phyloP scores from a whole-genome alignment of 345 rosid species.

The Luvunga scandens region DNA sequence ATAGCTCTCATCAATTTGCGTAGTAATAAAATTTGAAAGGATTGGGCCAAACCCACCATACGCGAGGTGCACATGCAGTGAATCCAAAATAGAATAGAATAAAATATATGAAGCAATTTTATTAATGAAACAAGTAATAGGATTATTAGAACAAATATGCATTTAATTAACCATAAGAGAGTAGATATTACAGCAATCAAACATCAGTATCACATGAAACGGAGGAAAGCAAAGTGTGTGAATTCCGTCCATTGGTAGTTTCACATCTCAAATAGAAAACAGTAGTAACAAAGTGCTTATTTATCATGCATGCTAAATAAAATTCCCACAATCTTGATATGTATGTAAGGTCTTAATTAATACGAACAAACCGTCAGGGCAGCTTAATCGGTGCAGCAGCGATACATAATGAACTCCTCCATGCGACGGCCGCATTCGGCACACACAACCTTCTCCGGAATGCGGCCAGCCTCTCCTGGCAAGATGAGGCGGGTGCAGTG shows the following conservation, averaged over 20 bases:
- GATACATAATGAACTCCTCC: constrained; percentile 65
- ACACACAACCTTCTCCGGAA: constrained; percentile 54
- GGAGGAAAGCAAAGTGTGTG: neutral
- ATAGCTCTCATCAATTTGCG: no score
- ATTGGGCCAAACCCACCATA: no score
- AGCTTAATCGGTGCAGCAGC: constrained; percentile 42
- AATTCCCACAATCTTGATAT: no score
- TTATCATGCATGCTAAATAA: neutral
- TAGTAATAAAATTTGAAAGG: no score
- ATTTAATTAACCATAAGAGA: no score
- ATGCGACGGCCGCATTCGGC: constrained; percentile 49
- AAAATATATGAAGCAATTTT: no score
- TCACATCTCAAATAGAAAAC: neutral
- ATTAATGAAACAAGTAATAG: no score
- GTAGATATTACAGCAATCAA: neutral
- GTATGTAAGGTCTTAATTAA: no score
- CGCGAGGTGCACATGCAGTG: no score
- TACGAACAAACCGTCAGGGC: no score
- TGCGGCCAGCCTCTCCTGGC: constrained; percentile 36
- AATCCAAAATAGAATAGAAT: no score
- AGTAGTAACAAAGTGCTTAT: neutral
- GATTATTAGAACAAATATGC: no score
- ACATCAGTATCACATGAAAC: neutral
- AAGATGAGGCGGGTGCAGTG: constrained; percentile 60
- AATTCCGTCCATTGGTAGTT: neutral